phyloP scores from a whole-genome alignment of 2,329 filamentous ascomycete genomes.

The Orbilia brochopaga region DNA sequence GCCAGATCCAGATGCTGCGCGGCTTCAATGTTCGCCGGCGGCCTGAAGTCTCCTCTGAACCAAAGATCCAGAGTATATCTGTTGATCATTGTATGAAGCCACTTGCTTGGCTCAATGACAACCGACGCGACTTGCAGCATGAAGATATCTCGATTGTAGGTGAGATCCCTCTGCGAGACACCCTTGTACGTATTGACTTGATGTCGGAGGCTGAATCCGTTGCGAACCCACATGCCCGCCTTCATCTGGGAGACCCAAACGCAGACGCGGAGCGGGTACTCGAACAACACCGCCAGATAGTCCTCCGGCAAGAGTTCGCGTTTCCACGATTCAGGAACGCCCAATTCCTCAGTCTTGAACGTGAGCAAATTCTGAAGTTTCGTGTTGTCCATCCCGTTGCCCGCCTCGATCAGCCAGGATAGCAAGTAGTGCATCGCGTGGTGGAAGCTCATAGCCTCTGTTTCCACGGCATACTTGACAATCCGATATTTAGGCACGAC shows the following conservation, averaged over 20 bases:
- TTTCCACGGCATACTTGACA: slow-evolving; percentile 85
- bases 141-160: slow-evolving; percentile 93
- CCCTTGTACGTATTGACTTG: slow-evolving; percentile 93
- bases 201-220: slow-evolving; percentile 92
- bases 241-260: slow-evolving; percentile 98
- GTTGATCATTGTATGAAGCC: slow-evolving; percentile 87
- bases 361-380: slow-evolving; percentile 72
- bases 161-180: slow-evolving; percentile 85
- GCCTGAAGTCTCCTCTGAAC: slow-evolving; percentile 81
- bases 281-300: slow-evolving; percentile 83
- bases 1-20: slow-evolving; percentile 87
- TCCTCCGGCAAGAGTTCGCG: slow-evolving; percentile 72
- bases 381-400: slow-evolving; percentile 73
- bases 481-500: slow-evolving; percentile 66
- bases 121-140: slow-evolving; percentile 89
- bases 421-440: slow-evolving; percentile 94
- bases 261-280: slow-evolving; percentile 90
- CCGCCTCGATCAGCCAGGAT: slow-evolving; percentile 93
- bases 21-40: slow-evolving; percentile 79
- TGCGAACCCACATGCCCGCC: slow-evolving; percentile 97
- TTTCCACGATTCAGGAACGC: slow-evolving; percentile 69
- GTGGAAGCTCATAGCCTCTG: slow-evolving; percentile 93
- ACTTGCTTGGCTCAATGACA: slow-evolving; percentile 78
- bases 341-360: slow-evolving; percentile 74
- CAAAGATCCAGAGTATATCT: slow-evolving; percentile 86